Conservation (phyloP, 73 alveolate genomes). For the Paramecium pentaurelia region DNA sequence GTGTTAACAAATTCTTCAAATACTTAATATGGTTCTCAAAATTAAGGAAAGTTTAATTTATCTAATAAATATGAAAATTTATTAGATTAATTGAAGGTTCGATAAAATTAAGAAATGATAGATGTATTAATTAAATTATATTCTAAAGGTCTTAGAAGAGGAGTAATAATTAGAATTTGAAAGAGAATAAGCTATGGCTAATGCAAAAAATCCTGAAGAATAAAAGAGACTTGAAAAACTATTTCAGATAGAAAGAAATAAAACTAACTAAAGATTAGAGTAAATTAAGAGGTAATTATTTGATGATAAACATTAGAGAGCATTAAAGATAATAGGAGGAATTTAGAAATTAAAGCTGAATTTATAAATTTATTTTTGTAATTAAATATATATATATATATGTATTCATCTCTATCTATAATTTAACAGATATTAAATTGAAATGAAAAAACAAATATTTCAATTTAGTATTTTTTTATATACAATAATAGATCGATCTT, state of each 20-base stretch:
- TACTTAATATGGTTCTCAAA: background rate
- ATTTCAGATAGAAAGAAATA: constrained; percentile 23
- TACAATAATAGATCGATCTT: too few species aligned
- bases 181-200: background rate
- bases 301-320: background rate
- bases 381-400: background rate
- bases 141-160: background rate
- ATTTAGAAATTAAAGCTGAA: background rate
- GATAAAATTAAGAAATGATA: constrained; percentile 31
- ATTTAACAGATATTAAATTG: too few species aligned
- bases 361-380: background rate
- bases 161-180: background rate
- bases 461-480: too few species aligned
- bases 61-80: background rate
- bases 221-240: constrained; percentile 1
- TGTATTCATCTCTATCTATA: background rate
- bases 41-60: background rate
- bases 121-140: background rate
- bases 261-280: background rate
- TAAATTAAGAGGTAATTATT: background rate
- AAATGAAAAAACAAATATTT: too few species aligned
- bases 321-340: background rate
- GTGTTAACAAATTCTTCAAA: background rate
- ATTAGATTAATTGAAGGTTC: background rate
- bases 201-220: background rate